Evolutionary conservation across 495 filamentous ascomycete species (phyloP).

Genomic region (Neurospora sp.): DNA sequence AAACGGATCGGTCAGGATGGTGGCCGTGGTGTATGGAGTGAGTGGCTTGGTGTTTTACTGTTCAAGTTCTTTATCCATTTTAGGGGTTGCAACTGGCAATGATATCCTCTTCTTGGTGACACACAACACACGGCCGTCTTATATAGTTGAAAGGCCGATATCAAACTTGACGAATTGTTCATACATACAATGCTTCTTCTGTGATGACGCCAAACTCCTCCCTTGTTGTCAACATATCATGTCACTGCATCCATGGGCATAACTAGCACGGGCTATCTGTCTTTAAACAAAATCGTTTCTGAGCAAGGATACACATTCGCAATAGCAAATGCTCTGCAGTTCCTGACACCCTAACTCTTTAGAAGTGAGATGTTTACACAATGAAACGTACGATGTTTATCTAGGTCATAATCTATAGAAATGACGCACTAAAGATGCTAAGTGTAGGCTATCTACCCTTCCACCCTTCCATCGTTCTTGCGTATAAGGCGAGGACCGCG

Average conservation of each 20-base stretch:
- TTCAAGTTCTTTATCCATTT: not conserved
- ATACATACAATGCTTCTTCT: not conserved
- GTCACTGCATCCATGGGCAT: too few species aligned
- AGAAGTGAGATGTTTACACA: too few species aligned
- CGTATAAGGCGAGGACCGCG: not conserved
- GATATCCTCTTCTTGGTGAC: not conserved
- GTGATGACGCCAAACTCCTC: too few species aligned
- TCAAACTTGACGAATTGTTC: not conserved
- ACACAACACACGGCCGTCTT: not conserved
- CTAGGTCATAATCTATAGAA: not conserved
- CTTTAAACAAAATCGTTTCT: too few species aligned
- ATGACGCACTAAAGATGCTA: not conserved
- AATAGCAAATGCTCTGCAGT: too few species aligned
- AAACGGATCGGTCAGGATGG: not conserved
- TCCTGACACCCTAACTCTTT: too few species aligned
- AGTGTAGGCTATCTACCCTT: not conserved
- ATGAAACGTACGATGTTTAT: not conserved
- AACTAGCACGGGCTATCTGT: too few species aligned
- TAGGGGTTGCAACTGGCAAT: not conserved
- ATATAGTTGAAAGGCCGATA: not conserved
- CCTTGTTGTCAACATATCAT: too few species aligned
- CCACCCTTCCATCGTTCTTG: not conserved
- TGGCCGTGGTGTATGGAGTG: not conserved
- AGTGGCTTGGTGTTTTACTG: not conserved
- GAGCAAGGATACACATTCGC: too few species aligned